Evolutionary conservation across 352 stramenopile genomes (phyloP).

Genomic region (Pythium vanterpoolii): DNA sequence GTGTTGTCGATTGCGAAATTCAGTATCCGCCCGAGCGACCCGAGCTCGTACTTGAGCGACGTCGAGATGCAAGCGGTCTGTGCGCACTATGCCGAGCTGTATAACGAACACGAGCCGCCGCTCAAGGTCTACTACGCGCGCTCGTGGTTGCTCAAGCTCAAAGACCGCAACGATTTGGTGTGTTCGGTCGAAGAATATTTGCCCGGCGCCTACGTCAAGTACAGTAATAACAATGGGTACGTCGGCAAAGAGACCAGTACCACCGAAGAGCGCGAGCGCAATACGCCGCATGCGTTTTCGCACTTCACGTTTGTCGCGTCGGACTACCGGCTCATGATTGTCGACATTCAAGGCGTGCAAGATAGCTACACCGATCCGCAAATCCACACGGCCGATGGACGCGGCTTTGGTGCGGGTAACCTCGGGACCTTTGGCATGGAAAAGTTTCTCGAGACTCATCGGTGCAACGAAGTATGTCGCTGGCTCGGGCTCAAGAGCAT

Average conservation of each 20-base stretch:
- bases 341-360: conserved; percentile 84
- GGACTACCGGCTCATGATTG: conserved; percentile 82
- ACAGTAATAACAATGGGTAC: conserved; percentile 86
- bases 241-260: conserved; percentile 76
- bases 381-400: conserved; percentile 77
- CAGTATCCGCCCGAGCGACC: conserved; percentile 57
- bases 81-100: conserved; percentile 81
- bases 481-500: conserved; percentile 76
- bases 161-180: conserved; percentile 56
- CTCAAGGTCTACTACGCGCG: conserved; percentile 80
- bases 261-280: conserved; percentile 78
- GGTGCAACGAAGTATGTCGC: conserved; percentile 84
- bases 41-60: conserved; percentile 77
- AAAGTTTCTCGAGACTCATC: conserved; percentile 83
- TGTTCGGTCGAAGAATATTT: conserved; percentile 80
- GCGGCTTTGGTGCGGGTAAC: conserved; percentile 81
- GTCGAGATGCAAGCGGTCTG: conserved; percentile 89
- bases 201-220: conserved; percentile 81
- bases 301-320: conserved; percentile 85
- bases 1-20: conserved; percentile 72
- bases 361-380: conserved; percentile 84
- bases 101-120: conserved; percentile 83
- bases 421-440: conserved; percentile 84
- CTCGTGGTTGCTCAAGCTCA: conserved; percentile 76
- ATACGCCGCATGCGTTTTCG: conserved; percentile 81